phyloP scores from a whole-genome alignment of 805 yeast genomes.

The Saturnispora zaruensis region DNA sequence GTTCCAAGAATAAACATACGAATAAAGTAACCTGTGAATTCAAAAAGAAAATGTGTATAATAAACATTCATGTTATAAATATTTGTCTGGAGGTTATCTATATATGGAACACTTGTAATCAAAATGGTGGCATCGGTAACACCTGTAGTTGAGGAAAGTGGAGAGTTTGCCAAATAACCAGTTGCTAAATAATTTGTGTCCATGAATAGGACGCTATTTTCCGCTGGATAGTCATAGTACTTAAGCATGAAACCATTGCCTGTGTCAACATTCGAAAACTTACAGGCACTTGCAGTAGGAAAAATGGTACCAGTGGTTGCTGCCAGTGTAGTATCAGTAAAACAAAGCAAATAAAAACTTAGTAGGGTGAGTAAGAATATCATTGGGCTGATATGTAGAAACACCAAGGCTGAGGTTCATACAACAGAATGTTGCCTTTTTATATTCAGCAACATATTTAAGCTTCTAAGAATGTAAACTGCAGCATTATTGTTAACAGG shows the following conservation, averaged over 20 bases:
- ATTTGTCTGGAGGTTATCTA: background rate
- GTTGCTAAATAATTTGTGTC: background rate
- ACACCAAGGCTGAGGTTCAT: no score
- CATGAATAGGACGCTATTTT: background rate
- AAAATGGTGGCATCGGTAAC: background rate
- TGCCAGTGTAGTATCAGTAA: background rate
- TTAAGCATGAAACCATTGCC: background rate
- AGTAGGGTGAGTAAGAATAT: background rate
- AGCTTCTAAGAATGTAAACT: no score
- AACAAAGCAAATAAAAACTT: background rate
- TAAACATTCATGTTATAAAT: background rate
- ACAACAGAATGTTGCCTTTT: no score
- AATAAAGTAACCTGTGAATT: conserved; percentile 14
- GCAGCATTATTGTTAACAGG: no score
- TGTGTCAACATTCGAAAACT: background rate
- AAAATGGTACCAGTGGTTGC: background rate
- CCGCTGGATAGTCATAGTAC: background rate
- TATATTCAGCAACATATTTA: no score
- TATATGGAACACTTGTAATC: background rate
- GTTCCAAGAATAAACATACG: conserved; percentile 6
- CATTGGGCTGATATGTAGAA: no score
- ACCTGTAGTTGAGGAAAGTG: background rate
- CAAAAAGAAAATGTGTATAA: conserved; percentile 9
- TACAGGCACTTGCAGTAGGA: background rate
- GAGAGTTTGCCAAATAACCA: background rate